Conservation (phyloP, 306 rosid species). For the Macrotyloma uniflorum region DNA sequence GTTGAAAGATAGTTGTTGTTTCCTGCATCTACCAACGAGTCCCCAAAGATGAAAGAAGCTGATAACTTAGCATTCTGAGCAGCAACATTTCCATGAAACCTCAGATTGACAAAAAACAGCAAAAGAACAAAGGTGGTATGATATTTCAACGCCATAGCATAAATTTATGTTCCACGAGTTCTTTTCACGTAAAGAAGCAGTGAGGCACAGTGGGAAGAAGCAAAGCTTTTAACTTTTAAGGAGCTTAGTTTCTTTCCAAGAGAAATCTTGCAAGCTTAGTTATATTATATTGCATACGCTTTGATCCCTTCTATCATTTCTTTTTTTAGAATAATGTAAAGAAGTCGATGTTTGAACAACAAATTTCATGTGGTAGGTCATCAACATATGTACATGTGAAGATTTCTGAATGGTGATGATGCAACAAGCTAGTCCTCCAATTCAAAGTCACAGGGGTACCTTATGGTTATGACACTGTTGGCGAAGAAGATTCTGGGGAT, state of each 20-base stretch:
- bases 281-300: slow-evolving; percentile 48
- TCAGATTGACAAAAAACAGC: slow-evolving; percentile 30
- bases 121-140: slow-evolving; percentile 17
- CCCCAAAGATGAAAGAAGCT: slow-evolving; percentile 87
- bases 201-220: background rate
- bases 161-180: slow-evolving; percentile 5
- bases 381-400: slow-evolving; percentile 41
- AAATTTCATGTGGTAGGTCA: slow-evolving; percentile 59
- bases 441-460: background rate
- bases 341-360: slow-evolving; percentile 1
- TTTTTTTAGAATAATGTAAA: background rate
- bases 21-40: slow-evolving; percentile 86
- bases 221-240: slow-evolving; percentile 1
- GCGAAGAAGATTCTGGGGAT: background rate
- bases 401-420: slow-evolving; percentile 31
- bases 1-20: slow-evolving; percentile 74
- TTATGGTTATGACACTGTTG: background rate
- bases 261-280: slow-evolving; percentile 37
- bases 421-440: background rate
- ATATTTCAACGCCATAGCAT: slow-evolving; percentile 37
- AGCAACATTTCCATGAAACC: slow-evolving; percentile 40
- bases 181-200: background rate
- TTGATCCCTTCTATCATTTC: slow-evolving; percentile 33
- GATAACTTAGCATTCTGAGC: slow-evolving; percentile 43
- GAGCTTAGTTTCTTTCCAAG: background rate